Evolutionary conservation across 352 stramenopile genomes (phyloP), one percentile per base, ranked within the genome.

Genomic region (Phytophthora melonis): DNA sequence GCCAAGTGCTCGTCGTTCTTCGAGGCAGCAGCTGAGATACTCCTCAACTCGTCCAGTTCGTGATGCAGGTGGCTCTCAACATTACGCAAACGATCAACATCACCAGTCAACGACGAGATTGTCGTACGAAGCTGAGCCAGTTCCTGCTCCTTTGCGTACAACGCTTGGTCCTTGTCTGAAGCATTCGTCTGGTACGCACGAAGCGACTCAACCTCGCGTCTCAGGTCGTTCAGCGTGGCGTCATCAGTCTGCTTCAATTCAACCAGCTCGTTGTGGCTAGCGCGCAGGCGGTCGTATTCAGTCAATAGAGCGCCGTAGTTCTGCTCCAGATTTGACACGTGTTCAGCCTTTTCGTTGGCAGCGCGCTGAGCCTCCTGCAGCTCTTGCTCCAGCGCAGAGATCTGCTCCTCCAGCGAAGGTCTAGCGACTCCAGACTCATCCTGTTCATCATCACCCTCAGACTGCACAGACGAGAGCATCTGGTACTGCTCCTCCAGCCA

Each of bases 401-500:
- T 63, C 3, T 73, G 72, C 19, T 80, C 70, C 5, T 83, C 74
- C 7, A 82, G 60, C 13, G 64, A 72, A 23, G 59, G 63, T 16
- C 71, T 79, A n/a, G 54, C 53, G 21, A 67, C 41, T 16, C 65
- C 68, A 52, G 64, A 57, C 27, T 79, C 73, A 30, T 82, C 77
- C 34, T 70, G 67, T 16, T 84, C 77, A 21, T 84, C 70, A 19
- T 82, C 78, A 34, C 58, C 69, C 21, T 77, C 71, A 7, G 74
- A 74, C 57, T 78, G 55, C 36, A 82, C 75, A 27, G 72, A 77
- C 5, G 76, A 80, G 10, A 92, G 61, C 60, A 86, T 67, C 32
- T 82, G 74, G 62, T 89, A 85, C 59, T 94, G 83, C 32, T 94
- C 88, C 64, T 96, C 89, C 0, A 96, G 77, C 80, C 79, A 92